These are phyloP conservation scores for Rubroboletus pulcherrimus DNA, from an alignment of 768 basidiomycete species.

Conservation along the genomic window DNA sequence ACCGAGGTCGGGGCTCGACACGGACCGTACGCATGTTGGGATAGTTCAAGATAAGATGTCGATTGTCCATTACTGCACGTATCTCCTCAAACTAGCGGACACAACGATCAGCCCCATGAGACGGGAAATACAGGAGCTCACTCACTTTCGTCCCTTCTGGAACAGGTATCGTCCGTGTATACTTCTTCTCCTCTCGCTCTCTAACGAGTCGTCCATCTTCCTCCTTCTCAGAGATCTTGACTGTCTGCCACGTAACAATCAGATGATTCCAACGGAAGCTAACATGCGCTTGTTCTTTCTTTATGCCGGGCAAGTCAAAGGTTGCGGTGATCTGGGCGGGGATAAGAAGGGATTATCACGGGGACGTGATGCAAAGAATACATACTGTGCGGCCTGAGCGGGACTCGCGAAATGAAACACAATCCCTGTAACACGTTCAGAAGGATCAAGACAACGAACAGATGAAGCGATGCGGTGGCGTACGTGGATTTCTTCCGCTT, in stretches of 20 bases:
- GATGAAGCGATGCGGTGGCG: conserved; percentile 23
- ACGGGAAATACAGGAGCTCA: not conserved
- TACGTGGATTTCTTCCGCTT: conserved; percentile 67
- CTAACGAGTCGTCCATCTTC: conserved; percentile 59
- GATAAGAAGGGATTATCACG: conserved; percentile 19
- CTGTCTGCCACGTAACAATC: conserved; percentile 62
- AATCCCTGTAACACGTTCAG: conserved; percentile 29
- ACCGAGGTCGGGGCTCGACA: conserved; percentile 29
- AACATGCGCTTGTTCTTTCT: conserved; percentile 73
- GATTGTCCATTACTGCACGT: conserved; percentile 60
- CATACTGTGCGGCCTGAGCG: conserved; percentile 57
- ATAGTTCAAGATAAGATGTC: conserved; percentile 59
- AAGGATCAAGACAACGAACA: conserved; percentile 12
- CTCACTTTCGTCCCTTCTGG: conserved; percentile 71
- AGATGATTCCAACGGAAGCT: conserved; percentile 62
- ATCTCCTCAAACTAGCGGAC: conserved; percentile 65
- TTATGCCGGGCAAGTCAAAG: conserved; percentile 66
- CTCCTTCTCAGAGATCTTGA: conserved; percentile 56
- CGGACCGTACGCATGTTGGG: conserved; percentile 43
- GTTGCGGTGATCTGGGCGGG: conserved; percentile 54
- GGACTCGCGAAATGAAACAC: conserved; percentile 69
- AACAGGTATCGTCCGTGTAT: conserved; percentile 64
- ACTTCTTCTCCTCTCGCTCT: conserved; percentile 60
- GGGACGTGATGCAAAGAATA: conserved; percentile 14
- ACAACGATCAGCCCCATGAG: not conserved